Evolutionary conservation across 306 rosid species (phyloP), one percentile per base, ranked within the genome.

Genomic region (Sechiopsis laciniata): DNA sequence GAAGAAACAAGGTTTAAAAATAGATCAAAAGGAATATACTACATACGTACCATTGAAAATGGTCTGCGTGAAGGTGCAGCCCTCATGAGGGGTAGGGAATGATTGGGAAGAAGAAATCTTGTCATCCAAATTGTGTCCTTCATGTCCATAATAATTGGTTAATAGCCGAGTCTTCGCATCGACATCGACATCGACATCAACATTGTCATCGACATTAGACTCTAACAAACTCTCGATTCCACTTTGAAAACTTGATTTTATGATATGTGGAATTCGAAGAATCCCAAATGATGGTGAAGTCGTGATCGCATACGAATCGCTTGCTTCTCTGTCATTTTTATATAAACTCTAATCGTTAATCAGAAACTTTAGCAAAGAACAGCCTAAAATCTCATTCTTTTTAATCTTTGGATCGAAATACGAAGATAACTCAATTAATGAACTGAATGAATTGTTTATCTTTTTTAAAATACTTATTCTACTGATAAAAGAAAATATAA

Each of bases 1-100:
- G 6, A 8, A 37, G 45, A 37, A 37, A 37, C 8, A 8, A 40
- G 7, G 46, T 40, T 8, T 0, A 42, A 42, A 42, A 7, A 42
- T 6, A 42, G 8, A 7, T n/a, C n/a, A n/a, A 42, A 42, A 19
- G 10, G 66, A 2, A 24, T 5, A 7, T 58, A 6, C 72, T 59
- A 40, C 8, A n/a, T n/a, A n/a, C n/a, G 8, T 45, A 85, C 97
- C 94, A 66, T 91, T 91, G 74, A 91, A 89, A 59, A 91, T 68
- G 21, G 97, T 91, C 79, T 91, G 96, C 74, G 89, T 83, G 76
- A 91, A 78, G 83, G 81, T 87, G 75, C 96, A 91, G 8, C 88
- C 96, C 29, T 84, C 32, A 32, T 32, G 82, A 48, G 72, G 82
- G 78, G 77, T 3, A 2, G 91, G 79, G 6, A 82, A n/a, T 82